Evolutionary conservation across 139 green algal genomes (phyloP), one percentile per base, ranked within the genome.

Genomic region (Eudorina sp.): DNA sequence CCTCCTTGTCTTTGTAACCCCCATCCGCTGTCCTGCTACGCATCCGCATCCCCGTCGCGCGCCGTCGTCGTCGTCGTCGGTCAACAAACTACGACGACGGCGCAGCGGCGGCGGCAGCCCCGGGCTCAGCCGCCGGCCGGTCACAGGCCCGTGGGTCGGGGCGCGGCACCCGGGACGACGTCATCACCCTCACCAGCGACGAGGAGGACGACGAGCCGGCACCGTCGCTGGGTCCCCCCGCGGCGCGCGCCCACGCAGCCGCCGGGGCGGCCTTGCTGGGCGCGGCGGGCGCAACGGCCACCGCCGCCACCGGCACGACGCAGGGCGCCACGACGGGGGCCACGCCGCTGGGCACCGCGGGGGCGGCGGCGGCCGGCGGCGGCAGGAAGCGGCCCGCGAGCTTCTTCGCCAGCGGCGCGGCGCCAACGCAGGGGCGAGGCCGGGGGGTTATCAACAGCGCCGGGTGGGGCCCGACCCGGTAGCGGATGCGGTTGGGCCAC

Each of bases 321-420:
- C 58, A 58, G 34, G 34, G 46, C 6, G 62, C n/a, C 62, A 68
- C 27, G 0, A 51, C 62, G 0, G 45, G 40, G 1, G 25, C 41
- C 62, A 86, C 80, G 31, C 43, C 34, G 29, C 27, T 5, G 40
- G 78, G 78, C 27, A n/a, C 80, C 27, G 80, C 25, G 19, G 46
- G 43, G 31, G 41, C 4, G 4, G 81, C 14, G 29, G 55, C 55
- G 9, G 40, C 31, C 1, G 41, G 14, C 43, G 82, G 82, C 25
- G 82, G 66, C 23, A 40, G 82, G 27, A 88, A 88, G 82, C 82
- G 82, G 25, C 82, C 82, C 25, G 82, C 82, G 1, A 88, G 82
- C 82, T 88, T 88, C 46, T 70, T 88, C 64, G 36, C 43, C 6
- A 74, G 46, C 23, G 43, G 82, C 3, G 73, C 31, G 66, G 23